A percentile compares a stretch with the other conserved stretches of the same genome.
Conservation (phyloP, 2,329 filamentous ascomycete genomes). For the Aspergillus fijiensis region DNA sequence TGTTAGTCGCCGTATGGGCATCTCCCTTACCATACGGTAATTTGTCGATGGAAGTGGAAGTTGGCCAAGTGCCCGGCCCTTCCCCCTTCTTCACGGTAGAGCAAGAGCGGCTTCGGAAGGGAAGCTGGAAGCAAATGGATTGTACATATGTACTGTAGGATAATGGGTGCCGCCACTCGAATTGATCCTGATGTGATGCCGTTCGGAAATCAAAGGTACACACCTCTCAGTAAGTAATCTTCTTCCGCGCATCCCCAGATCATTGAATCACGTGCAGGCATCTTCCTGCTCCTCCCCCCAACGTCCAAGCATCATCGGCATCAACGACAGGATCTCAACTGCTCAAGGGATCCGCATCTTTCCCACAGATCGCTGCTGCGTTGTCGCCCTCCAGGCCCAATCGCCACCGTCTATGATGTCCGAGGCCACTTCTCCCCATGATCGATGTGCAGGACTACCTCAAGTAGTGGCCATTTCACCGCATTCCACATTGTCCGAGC, state of each 20-base stretch:
- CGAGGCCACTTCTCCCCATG: neutral
- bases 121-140: neutral
- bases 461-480: conserved; percentile 6
- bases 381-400: conserved; percentile 20
- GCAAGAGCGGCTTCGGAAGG: neutral
- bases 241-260: neutral
- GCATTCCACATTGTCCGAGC: conserved; percentile 7
- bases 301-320: conserved; percentile 10
- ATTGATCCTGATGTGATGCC: neutral
- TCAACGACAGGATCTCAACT: conserved; percentile 9
- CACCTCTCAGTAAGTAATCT: neutral
- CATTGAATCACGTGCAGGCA: conserved; percentile 14
- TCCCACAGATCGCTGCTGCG: conserved; percentile 17
- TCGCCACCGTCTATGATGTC: conserved; percentile 10
- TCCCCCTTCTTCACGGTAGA: neutral
- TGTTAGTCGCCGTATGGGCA: neutral
- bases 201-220: neutral
- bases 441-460: conserved; percentile 13
- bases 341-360: conserved; percentile 14
- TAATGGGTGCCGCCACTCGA: neutral
- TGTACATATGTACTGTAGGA: neutral
- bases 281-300: neutral
- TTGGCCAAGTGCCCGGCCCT: conserved; percentile 18
- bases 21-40: conserved; percentile 10
- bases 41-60: conserved; percentile 15